Base-by-base conservation (phyloP, 1,284 basidiomycete genomes). In the Ceratobasidium sp. region DNA sequence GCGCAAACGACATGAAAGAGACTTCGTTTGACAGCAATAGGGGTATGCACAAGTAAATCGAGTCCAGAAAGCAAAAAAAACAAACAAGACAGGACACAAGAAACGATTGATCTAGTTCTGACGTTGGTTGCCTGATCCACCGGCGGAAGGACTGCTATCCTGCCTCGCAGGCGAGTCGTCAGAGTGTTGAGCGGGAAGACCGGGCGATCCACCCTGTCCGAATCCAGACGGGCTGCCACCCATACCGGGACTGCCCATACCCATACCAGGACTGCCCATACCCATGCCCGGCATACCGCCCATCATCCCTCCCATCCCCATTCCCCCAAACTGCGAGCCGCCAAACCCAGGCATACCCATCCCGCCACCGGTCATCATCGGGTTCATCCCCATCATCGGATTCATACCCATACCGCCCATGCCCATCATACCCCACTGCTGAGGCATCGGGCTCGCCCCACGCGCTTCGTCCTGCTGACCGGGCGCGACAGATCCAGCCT, bases 401-500 rank as follows among this genome's bases (percentile, higher is more conserved):
- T 71, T 79, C 33, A 33, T 33, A 9, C 69, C 65, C 77, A 78
- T 80, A 26, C 48, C 56, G 26, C 66, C 23, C 56, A 68, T 78
- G n/a, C 73, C 62, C 74, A 59, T 64, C 56, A 44, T 56, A 64
- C 69, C 77, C 76, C 78, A 74, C 52, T 71, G 59, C 13, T 70
- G 69, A n/a, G 80, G 78, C 66, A 78, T 79, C 20, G 80, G 79
- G 12, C 78, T 78, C n/a, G 83, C 81, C 46, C 84, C 85, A 23
- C 85, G 88, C 71, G 83, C 83, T 17, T 87, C 88, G 17, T 87
- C 92, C 20, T 88, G 88, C 80, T 94, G 91, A 1, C 77, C 77
- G n/a, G 77, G 77, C 23, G 68, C 77, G 50, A 70, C 65, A 6
- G 92, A 94, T 23, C 93, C 94, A 13, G 92, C 91, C 52, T 89